phyloP scores from a whole-genome alignment of 1,139 yeast species.

The Debaryomyces sp. region DNA sequence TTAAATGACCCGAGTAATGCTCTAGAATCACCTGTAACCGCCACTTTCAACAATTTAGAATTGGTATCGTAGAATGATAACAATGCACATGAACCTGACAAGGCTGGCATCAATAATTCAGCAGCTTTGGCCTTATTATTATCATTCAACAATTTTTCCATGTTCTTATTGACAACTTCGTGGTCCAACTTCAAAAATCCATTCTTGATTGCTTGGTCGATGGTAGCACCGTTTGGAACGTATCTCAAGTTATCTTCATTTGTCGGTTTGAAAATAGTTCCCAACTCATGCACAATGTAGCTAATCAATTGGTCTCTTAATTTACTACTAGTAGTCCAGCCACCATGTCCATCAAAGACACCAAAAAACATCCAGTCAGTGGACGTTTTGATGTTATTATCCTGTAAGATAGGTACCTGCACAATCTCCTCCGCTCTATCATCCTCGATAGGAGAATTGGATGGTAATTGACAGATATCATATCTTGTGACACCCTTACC shows the following conservation, averaged over 20 bases:
- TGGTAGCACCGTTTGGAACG: constrained; percentile 64
- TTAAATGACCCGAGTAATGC: constrained; percentile 81
- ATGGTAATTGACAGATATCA: constrained; percentile 87
- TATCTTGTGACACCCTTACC: constrained; percentile 92
- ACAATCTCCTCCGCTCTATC: constrained; percentile 87
- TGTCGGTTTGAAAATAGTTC: constrained; percentile 63
- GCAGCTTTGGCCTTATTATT: constrained; percentile 66
- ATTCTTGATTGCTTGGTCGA: constrained; percentile 77
- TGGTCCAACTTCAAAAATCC: constrained; percentile 87
- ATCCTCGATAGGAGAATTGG: constrained; percentile 94
- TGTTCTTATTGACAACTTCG: constrained; percentile 78
- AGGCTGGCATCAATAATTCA: constrained; percentile 84
- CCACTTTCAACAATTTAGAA: constrained; percentile 74
- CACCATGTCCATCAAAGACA: constrained; percentile 95
- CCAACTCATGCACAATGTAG: constrained; percentile 76
- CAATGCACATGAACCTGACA: constrained; percentile 93
- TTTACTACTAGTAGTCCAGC: constrained; percentile 89
- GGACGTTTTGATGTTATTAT: constrained; percentile 52
- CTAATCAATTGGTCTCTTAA: constrained; percentile 78
- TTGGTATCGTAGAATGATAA: constrained; percentile 84
- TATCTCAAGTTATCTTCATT: constrained; percentile 51
- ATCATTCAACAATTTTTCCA: constrained; percentile 66
- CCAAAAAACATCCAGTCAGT: constrained; percentile 97
- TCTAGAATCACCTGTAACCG: constrained; percentile 96
- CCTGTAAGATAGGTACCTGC: constrained; percentile 71